These are phyloP conservation scores for Leptomonas pyrrhocoris DNA, from an alignment of 208 protist species.

Conservation along the genomic window DNA sequence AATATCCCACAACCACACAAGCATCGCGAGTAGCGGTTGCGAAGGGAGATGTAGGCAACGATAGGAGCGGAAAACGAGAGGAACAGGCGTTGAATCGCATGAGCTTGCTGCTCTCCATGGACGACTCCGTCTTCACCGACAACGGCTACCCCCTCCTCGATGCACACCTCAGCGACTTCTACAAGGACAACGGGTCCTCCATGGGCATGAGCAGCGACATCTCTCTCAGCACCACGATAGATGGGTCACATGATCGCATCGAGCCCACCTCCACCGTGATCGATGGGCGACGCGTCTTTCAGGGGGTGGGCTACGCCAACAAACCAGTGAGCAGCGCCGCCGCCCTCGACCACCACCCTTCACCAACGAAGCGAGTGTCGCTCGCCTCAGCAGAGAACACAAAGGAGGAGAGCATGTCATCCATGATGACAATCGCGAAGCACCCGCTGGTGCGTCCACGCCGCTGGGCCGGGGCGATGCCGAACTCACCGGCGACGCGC, in stretches of 20 bases:
- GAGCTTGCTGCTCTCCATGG: not conserved
- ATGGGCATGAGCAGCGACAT: not conserved
- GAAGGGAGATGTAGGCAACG: no score
- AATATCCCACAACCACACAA: not conserved
- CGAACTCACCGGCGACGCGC: not conserved
- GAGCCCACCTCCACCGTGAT: not conserved
- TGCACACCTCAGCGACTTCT: slow-evolving; percentile 11
- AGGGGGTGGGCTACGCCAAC: slow-evolving; percentile 5
- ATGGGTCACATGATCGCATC: not conserved
- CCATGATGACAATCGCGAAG: not conserved
- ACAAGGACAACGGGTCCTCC: slow-evolving; percentile 1
- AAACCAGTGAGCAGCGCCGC: not conserved
- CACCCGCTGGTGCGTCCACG: not conserved
- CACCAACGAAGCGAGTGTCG: not conserved
- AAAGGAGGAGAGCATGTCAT: not conserved
- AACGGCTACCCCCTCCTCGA: slow-evolving; percentile 3
- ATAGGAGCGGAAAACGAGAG: not conserved
- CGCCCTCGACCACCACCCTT: not conserved
- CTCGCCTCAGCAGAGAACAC: not conserved
- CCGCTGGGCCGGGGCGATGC: not conserved
- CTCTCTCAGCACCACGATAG: not conserved
- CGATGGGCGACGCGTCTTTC: not conserved
- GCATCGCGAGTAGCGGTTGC: not conserved
- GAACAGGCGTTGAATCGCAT: not conserved
- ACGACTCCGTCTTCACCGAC: slow-evolving; percentile 11